These are phyloP conservation scores for Zalaria sp. DNA, from an alignment of 2,329 filamentous ascomycete genomes.

Conservation along the genomic window DNA sequence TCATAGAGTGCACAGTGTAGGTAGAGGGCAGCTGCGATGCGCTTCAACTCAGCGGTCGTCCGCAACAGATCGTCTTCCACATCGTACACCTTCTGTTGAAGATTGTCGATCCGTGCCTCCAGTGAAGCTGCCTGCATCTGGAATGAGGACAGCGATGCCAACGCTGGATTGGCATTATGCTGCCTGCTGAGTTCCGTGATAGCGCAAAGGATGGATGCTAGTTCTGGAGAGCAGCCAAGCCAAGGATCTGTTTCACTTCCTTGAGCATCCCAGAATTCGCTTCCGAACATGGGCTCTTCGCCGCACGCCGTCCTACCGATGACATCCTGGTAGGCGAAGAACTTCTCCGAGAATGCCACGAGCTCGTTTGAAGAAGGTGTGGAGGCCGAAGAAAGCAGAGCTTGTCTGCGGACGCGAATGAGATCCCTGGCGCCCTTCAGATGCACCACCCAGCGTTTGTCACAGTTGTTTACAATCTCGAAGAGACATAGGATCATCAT, in stretches of 20 bases:
- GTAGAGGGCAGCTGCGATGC: conserved; percentile 30
- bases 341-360: conserved; percentile 27
- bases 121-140: conserved; percentile 20
- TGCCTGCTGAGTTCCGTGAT: conserved; percentile 32
- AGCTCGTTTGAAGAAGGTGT: conserved; percentile 9
- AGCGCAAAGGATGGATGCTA: conserved; percentile 31
- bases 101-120: conserved; percentile 17
- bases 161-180: conserved; percentile 14
- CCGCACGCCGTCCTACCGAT: conserved; percentile 38
- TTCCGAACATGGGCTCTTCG: conserved; percentile 31
- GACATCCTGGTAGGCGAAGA: conserved; percentile 38
- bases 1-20: conserved; percentile 31
- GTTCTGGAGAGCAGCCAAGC: conserved; percentile 35
- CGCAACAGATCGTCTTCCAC: conserved; percentile 18
- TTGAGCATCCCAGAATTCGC: conserved; percentile 30
- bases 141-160: conserved; percentile 13
- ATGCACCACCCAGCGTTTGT: conserved; percentile 33
- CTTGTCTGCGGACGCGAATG: conserved; percentile 22
- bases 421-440: conserved; percentile 33
- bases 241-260: conserved; percentile 27
- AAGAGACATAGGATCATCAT: conserved; percentile 34
- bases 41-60: conserved; percentile 28
- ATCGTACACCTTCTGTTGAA: conserved; percentile 20
- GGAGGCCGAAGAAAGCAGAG: background rate
- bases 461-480: conserved; percentile 27